phyloP scores from a whole-genome alignment of 176 grass and related monocot genomes.

The Triticum urartu region DNA sequence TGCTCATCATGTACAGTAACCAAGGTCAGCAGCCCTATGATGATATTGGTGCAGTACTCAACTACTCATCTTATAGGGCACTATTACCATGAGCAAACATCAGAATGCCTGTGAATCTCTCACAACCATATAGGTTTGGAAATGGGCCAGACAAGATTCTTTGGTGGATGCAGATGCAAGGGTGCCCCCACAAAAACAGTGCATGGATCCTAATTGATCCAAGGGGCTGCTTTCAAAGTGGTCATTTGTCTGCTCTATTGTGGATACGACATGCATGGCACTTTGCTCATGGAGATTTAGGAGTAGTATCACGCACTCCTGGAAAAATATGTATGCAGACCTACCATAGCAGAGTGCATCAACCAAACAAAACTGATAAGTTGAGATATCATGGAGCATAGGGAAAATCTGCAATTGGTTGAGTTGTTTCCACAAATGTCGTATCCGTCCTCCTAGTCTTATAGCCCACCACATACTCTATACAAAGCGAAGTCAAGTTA shows the following conservation, averaged over 20 bases:
- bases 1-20: background rate
- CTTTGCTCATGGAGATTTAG: background rate
- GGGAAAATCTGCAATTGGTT: background rate
- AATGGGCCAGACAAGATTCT: conserved; percentile 11
- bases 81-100: conserved; percentile 17
- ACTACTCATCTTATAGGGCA: background rate
- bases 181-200: too few species aligned
- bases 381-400: background rate
- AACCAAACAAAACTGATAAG: background rate
- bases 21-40: too few species aligned
- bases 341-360: background rate
- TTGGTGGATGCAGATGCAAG: conserved; percentile 23
- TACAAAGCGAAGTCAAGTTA: too few species aligned
- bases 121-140: background rate
- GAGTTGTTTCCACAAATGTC: background rate
- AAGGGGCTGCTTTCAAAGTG: background rate
- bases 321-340: conserved; percentile 21
- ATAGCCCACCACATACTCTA: too few species aligned
- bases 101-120: conserved; percentile 9
- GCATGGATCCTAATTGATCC: background rate
- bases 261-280: background rate
- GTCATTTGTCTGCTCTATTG: background rate
- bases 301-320: too few species aligned
- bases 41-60: background rate
- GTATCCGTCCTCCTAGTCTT: too few species aligned